Evolutionary conservation across 202 grass and related monocot species (phyloP), one percentile per base, ranked within the genome.

Genomic region (Schoenoplectus triqueter): DNA sequence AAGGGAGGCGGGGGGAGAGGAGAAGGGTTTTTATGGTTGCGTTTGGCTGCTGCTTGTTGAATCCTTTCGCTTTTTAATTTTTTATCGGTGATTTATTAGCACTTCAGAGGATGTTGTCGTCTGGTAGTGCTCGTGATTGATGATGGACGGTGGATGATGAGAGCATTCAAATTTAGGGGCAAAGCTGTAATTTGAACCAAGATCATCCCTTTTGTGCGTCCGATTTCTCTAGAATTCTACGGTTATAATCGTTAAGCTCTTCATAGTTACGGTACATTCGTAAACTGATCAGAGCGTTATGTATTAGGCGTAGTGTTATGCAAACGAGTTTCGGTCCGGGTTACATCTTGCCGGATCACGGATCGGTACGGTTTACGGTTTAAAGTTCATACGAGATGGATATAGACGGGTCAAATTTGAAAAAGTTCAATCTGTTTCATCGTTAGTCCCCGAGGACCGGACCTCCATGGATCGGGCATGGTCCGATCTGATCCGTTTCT

Each of bases 11-110:
- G 73, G 52, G 80, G 80, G 67, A 22, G 22, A 69, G 60, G 65
- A 69, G 81, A 55, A 83, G 81, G 81, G 81, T 83, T 83, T 83
- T 70, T 83, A 83, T 83, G 81, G 64, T 70, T 63, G 40, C 55
- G 78, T 81, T 65, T 20, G 59, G 60, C 42, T 66, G 78, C 79
- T 81, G 60, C 46, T 63, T 48, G 10, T 61, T 81, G 59, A 66
- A 63, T 66, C 57, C 19, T 20, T 78, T 9, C n/a, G 73, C 21
- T 10, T 78, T 78, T 18, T 18, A 8, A 2, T 77, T 40, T 56
- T 49, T 68, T 44, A 54, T 83, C 10, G 31, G 62, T 11, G 42
- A 69, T 83, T 82, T 69, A 69, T 82, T 69, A 69, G 45, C 51
- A 69, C 80, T 66, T 68, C 64, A 69, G 47, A 55, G 64, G 59